These are phyloP conservation scores for Ophiostoma australiae DNA, from an alignment of 2,329 filamentous ascomycete species.

Conservation along the genomic window DNA sequence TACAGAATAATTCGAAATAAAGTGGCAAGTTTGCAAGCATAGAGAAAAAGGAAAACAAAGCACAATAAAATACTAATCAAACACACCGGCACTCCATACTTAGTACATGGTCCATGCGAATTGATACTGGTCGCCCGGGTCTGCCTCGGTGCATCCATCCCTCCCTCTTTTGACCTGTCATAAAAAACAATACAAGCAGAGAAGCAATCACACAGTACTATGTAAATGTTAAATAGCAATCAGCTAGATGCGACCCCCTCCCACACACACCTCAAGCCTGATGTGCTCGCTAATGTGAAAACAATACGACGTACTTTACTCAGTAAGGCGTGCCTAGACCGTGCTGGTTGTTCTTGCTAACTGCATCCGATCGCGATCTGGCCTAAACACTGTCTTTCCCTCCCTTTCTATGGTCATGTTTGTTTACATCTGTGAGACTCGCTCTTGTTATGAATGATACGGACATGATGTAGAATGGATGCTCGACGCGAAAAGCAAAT, in stretches of 20 bases:
- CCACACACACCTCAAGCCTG: not conserved
- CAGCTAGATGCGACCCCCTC: not conserved
- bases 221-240: not conserved
- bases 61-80: not conserved
- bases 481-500: not conserved
- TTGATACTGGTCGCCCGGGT: not conserved
- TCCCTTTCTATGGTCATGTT: conserved; percentile 2
- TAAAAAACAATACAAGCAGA: not conserved
- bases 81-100: not conserved
- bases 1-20: too few relatives aligned
- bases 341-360: not conserved
- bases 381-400: not conserved
- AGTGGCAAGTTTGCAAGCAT: not conserved
- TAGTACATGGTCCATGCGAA: not conserved
- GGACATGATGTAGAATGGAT: too few relatives aligned
- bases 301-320: not conserved
- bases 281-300: not conserved
- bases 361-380: not conserved
- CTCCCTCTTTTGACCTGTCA: not conserved
- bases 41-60: not conserved
- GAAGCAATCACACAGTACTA: not conserved
- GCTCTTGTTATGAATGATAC: too few relatives aligned
- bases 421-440: not conserved
- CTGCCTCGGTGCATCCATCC: conserved; percentile 1
- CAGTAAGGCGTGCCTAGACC: not conserved